Evolutionary conservation across 495 filamentous ascomycete genomes (phyloP).

Genomic region (Bryoglossum gracile): DNA sequence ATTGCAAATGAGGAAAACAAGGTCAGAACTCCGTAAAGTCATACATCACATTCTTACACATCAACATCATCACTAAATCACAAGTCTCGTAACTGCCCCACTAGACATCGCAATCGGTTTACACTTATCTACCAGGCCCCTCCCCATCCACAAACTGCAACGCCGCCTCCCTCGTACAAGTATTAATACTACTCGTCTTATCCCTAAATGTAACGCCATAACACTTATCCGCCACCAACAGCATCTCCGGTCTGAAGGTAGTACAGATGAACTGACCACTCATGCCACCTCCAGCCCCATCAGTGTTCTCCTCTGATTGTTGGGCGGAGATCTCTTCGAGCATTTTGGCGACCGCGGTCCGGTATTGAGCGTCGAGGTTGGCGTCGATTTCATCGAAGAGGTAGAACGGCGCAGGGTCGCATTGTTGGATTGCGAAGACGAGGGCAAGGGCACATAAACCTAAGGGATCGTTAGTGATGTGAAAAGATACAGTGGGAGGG

Average conservation of each 20-base stretch:
- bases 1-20: too few species aligned
- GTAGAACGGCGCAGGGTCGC: constrained; percentile 96
- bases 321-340: constrained; percentile 64
- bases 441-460: constrained; percentile 91
- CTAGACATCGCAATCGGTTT: too few species aligned
- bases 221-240: constrained; percentile 92
- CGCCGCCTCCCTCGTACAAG: constrained; percentile 79
- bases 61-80: too few species aligned
- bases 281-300: constrained; percentile 29
- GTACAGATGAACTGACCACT: constrained; percentile 71
- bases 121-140: constrained; percentile 13
- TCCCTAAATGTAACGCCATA: constrained; percentile 93
- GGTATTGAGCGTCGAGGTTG: constrained; percentile 95
- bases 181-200: constrained; percentile 88
- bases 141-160: constrained; percentile 84
- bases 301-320: constrained; percentile 37
- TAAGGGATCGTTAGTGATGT: constrained; percentile 31
- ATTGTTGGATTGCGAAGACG: constrained; percentile 97
- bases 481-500: neutral
- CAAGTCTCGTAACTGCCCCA: too few species aligned
- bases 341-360: constrained; percentile 86
- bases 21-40: too few species aligned
- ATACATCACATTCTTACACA: too few species aligned
- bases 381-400: constrained; percentile 99
- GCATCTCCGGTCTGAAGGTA: constrained; percentile 95